A percentile compares a stretch with the other conserved stretches of the same genome.
These are phyloP conservation scores for Tuber indicum DNA, from an alignment of 495 filamentous ascomycete genomes.

Conservation along the genomic window DNA sequence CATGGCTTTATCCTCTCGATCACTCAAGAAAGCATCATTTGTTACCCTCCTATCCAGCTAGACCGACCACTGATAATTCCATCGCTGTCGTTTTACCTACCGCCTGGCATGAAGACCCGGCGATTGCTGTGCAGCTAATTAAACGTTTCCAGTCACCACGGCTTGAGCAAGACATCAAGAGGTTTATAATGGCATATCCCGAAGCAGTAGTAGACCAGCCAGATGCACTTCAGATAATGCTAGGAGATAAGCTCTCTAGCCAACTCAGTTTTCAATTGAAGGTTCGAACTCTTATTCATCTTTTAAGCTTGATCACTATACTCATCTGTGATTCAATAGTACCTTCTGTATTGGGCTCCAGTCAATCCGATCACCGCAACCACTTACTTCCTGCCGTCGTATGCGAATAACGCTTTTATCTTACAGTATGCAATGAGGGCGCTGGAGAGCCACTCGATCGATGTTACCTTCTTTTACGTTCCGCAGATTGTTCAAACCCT, in stretches of 20 bases:
- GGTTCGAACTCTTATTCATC: conserved; percentile 23
- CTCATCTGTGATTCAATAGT: conserved; percentile 48
- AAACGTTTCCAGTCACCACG: conserved; percentile 69
- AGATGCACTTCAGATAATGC: conserved; percentile 71
- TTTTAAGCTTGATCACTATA: conserved; percentile 42
- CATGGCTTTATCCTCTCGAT: conserved; percentile 82
- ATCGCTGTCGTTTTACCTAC: conserved; percentile 61
- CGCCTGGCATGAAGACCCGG: conserved; percentile 78
- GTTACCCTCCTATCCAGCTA: conserved; percentile 37
- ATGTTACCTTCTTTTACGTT: conserved; percentile 97
- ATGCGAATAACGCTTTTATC: conserved; percentile 88
- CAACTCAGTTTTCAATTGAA: conserved; percentile 83
- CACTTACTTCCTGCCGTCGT: conserved; percentile 86
- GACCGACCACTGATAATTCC: conserved; percentile 32
- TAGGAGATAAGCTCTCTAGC: conserved; percentile 64
- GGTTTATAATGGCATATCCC: conserved; percentile 70
- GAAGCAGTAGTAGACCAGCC: conserved; percentile 71
- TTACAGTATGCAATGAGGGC: conserved; percentile 97
- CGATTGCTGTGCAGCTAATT: conserved; percentile 73
- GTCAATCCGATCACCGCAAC: conserved; percentile 89
- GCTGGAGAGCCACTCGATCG: conserved; percentile 83
- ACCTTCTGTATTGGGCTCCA: conserved; percentile 87
- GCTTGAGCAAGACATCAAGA: conserved; percentile 67
- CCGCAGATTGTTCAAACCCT: conserved; percentile 95
- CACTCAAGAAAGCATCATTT: conserved; percentile 55